Conservation (phyloP, 352 stramenopile genomes). For the Pilasporangium apinafurcum region DNA sequence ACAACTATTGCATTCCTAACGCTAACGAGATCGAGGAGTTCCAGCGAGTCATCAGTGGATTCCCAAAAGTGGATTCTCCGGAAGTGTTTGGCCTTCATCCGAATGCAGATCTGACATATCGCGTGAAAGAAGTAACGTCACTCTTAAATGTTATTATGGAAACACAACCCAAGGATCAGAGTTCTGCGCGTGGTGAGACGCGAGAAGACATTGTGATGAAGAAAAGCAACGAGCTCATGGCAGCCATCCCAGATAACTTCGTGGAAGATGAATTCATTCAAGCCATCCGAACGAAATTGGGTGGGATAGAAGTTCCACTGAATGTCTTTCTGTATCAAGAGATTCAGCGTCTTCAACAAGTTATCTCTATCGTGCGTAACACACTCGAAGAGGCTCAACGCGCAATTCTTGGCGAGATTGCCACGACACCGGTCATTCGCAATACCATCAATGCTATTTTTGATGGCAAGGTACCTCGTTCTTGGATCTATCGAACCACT, state of each 20-base stretch:
- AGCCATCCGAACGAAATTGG: conserved; percentile 39
- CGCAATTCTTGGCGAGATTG: conserved; percentile 54
- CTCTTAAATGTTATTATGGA: conserved; percentile 57
- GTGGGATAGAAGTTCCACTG: conserved; percentile 60
- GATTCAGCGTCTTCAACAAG: conserved; percentile 49
- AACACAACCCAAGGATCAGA: conserved; percentile 57
- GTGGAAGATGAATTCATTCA: conserved; percentile 35
- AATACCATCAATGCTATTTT: conserved; percentile 62
- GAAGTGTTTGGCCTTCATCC: conserved; percentile 79
- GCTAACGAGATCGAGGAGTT: conserved; percentile 47
- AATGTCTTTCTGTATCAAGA: conserved; percentile 80
- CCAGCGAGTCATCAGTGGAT: conserved; percentile 48
- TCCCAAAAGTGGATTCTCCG: conserved; percentile 69
- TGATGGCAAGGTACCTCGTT: conserved; percentile 54
- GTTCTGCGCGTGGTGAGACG: conserved; percentile 26
- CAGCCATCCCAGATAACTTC: conserved; percentile 36
- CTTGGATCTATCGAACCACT: conserved; percentile 37
- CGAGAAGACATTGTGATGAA: conserved; percentile 54
- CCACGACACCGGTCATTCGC: conserved; percentile 40
- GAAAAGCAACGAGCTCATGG: conserved; percentile 50
- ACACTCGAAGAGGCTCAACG: conserved; percentile 50
- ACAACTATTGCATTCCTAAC: conserved; percentile 40
- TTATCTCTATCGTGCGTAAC: conserved; percentile 42
- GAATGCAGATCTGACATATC: conserved; percentile 75
- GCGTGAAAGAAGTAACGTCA: conserved; percentile 65